These are phyloP conservation scores for Amanita phalloides DNA, from an alignment of 768 basidiomycete genomes.

Conservation along the genomic window DNA sequence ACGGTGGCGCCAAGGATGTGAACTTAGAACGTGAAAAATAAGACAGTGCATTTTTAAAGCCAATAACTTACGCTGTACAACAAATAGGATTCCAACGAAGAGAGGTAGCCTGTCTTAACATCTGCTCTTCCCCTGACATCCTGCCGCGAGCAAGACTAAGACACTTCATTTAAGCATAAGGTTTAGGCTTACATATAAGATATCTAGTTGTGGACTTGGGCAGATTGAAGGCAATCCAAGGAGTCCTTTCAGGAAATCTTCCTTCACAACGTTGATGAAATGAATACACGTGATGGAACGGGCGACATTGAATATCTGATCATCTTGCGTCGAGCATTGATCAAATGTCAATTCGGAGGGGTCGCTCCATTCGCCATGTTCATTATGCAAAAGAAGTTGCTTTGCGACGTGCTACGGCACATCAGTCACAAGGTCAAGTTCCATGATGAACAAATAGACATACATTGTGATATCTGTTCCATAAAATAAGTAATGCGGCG, in stretches of 20 bases:
- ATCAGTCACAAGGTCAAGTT: not conserved
- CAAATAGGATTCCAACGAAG: constrained; percentile 10
- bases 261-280: constrained; percentile 15
- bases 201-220: constrained; percentile 9
- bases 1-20: not conserved
- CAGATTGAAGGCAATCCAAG: constrained; percentile 13
- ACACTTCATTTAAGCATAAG: not conserved
- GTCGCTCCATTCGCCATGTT: constrained; percentile 11
- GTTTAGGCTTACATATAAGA: constrained; percentile 7
- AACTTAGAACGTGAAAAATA: not conserved
- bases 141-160: not conserved
- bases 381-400: constrained; percentile 11
- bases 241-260: constrained; percentile 17
- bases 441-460: constrained; percentile 7
- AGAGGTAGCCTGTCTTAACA: constrained; percentile 8
- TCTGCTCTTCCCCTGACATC: constrained; percentile 5
- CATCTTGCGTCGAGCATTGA: constrained; percentile 11
- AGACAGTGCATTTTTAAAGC: not conserved
- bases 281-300: constrained; percentile 16
- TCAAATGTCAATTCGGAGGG: not conserved
- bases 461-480: constrained; percentile 17
- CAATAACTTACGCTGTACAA: constrained; percentile 10
- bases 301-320: constrained; percentile 17
- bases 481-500: constrained; percentile 12
- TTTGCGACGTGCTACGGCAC: constrained; percentile 11